phyloP scores from a whole-genome alignment of 768 basidiomycete genomes.

The Pleurotus tuoliensis region DNA sequence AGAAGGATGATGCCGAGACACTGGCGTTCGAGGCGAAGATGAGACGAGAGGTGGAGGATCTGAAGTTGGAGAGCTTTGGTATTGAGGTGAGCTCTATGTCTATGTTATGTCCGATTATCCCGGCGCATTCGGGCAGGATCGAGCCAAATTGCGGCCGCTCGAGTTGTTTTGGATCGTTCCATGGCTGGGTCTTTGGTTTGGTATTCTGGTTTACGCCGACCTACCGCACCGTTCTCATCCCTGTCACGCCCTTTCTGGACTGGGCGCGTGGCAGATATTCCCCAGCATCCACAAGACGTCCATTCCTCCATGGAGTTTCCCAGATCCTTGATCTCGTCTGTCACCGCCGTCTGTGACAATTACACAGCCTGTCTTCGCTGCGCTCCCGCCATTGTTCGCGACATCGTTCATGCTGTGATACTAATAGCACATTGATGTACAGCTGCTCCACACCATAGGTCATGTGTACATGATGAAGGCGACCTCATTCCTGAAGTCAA shows the following conservation, averaged over 20 bases:
- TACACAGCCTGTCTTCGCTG: too few species aligned
- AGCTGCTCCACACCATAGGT: slow-evolving; percentile 89
- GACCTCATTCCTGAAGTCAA: slow-evolving; percentile 85
- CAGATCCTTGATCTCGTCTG: too few species aligned
- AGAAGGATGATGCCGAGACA: slow-evolving; percentile 80
- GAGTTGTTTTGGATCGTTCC: neutral
- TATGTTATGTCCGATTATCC: neutral
- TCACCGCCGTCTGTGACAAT: too few species aligned
- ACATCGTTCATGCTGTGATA: neutral
- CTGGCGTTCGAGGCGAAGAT: slow-evolving; percentile 72
- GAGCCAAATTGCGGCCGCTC: too few species aligned
- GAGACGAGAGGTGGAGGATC: slow-evolving; percentile 82
- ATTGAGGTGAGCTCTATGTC: slow-evolving; percentile 63
- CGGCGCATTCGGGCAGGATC: too few species aligned
- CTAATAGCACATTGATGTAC: neutral
- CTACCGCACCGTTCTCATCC: too few species aligned
- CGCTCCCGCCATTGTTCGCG: too few species aligned
- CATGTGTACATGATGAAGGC: slow-evolving; percentile 93
- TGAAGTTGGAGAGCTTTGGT: slow-evolving; percentile 97
- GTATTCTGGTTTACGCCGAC: neutral
- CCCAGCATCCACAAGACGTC: too few species aligned
- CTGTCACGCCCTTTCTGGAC: too few species aligned
- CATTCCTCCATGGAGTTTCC: too few species aligned
- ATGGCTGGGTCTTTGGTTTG: neutral
- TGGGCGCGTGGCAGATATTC: too few species aligned